Evolutionary conservation across 2,329 filamentous ascomycete species (phyloP).

Genomic region (Colletotrichum sansevieriae): DNA sequence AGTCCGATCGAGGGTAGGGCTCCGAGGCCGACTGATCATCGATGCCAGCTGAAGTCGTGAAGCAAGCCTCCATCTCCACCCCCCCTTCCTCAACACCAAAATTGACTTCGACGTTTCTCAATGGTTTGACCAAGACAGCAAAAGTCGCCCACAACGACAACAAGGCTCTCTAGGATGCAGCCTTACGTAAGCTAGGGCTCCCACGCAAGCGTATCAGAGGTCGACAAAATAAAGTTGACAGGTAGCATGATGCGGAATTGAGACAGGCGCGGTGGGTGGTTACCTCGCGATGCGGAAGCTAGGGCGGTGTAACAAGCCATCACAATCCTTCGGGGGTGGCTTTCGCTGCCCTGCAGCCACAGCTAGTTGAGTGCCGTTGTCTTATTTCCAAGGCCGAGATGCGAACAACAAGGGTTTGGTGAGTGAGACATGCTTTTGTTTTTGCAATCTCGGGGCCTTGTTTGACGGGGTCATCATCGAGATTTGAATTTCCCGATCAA

Average conservation of each 20-base stretch:
- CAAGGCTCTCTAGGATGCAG: not conserved
- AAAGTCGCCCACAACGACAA: not conserved
- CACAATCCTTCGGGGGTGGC: not conserved
- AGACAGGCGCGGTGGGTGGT: slow-evolving; percentile 22
- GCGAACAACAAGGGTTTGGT: slow-evolving; percentile 14
- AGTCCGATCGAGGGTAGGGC: slow-evolving; percentile 28
- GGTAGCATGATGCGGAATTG: slow-evolving; percentile 30
- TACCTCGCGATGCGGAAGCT: slow-evolving; percentile 32
- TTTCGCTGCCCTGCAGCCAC: slow-evolving; percentile 10
- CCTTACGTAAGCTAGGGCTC: not conserved
- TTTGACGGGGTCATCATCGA: slow-evolving; percentile 31
- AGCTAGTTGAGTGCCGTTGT: not conserved
- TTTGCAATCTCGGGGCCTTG: slow-evolving; percentile 16
- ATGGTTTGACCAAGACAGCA: not conserved
- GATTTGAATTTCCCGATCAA: slow-evolving; percentile 21
- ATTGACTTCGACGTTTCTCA: not conserved
- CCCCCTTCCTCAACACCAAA: not conserved
- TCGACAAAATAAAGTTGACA: slow-evolving; percentile 34
- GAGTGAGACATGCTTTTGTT: slow-evolving; percentile 33
- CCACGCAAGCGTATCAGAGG: slow-evolving; percentile 3
- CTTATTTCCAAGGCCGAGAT: not conserved
- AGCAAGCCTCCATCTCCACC: not conserved
- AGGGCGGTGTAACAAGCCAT: slow-evolving; percentile 35
- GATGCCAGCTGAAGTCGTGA: not conserved
- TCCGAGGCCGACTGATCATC: not conserved